These are phyloP conservation scores for Fusarium caatingaense DNA, from an alignment of 2,329 filamentous ascomycete species.

Conservation along the genomic window DNA sequence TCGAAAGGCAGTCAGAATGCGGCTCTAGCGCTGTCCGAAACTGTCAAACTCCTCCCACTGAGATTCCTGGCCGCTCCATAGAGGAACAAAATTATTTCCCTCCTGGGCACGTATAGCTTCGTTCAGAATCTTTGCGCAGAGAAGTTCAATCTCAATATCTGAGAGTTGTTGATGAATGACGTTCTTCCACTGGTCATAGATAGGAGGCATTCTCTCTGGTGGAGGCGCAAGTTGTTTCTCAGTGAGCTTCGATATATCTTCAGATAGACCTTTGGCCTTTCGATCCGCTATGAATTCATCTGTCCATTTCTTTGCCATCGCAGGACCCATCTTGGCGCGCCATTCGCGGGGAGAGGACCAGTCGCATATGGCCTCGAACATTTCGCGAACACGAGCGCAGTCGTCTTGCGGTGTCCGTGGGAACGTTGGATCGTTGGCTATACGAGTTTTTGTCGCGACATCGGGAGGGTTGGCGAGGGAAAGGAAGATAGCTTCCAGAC, in stretches of 20 bases:
- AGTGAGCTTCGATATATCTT: constrained; percentile 5
- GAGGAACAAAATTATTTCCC: constrained; percentile 34
- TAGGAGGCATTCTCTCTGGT: constrained; percentile 17
- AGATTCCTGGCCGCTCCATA: constrained; percentile 41
- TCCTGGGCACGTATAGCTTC: constrained; percentile 34
- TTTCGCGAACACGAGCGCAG: constrained; percentile 8
- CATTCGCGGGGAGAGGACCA: constrained; percentile 31
- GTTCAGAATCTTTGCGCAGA: constrained; percentile 38
- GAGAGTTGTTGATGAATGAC: constrained; percentile 34
- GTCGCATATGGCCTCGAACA: constrained; percentile 41
- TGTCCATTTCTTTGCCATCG: constrained; percentile 18
- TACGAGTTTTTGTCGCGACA: neutral
- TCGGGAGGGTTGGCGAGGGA: constrained; percentile 7
- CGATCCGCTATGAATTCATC: neutral
- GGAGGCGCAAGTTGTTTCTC: constrained; percentile 35
- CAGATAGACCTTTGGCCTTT: neutral
- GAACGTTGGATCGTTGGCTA: constrained; percentile 21
- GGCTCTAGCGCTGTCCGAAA: constrained; percentile 43
- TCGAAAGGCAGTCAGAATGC: constrained; percentile 40
- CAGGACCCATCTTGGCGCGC: constrained; percentile 37
- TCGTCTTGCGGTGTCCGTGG: constrained; percentile 6
- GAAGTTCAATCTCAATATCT: constrained; percentile 39
- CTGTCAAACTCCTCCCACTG: constrained; percentile 42
- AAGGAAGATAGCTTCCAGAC: constrained; percentile 1
- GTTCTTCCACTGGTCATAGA: constrained; percentile 38